Evolutionary conservation across 2,329 filamentous ascomycete genomes (phyloP), one percentile per base, ranked within the genome.

Genomic region (Botrytis medusae): DNA sequence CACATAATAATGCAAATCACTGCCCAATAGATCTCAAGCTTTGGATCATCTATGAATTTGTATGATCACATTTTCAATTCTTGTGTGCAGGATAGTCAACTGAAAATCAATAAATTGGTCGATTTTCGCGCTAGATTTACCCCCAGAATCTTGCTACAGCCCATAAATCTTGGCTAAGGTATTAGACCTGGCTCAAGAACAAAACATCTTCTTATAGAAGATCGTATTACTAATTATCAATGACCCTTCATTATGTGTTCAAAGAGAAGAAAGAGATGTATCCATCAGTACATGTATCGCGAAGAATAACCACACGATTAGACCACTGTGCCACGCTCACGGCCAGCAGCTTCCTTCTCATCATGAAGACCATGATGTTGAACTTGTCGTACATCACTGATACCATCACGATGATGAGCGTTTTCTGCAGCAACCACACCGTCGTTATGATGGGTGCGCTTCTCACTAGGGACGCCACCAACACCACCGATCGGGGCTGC

Each of bases 401-500:
- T 37, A 8, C 65, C 65, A 68, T 68, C 46, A 34, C 48, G 46
- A 54, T 59, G 48, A 34, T 25, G 40, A 69, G 67, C 29, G 22
- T 25, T 40, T 2, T 25, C 54, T 61, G 54, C 18, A 57, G 48
- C 16, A 57, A 57, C 25, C 32, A 29, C 48, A 9, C 48, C 48
- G 10, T 54, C 64, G 9, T 40, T n/a, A n/a, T 54, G 46, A 40
- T 68, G 64, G n/a, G n/a, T 42, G 65, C 54, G 10, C 37, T 68
- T 54, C 54, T 68, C 65, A 18, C n/a, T 34, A 57, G 34, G 14
- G 18, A 69, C 40, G 4, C 22, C 54, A 37, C 68, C 29, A n/a
- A 20, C 37, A 29, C 73, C 72, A 12, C 72, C 74, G n/a, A 71
- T 64, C 10, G 75, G 76, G 32, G 71, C 72, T n/a, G 69, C 42